Evolutionary conservation across 345 rosid species (phyloP), one percentile per base, ranked within the genome.

Genomic region (Arabidopsis suecica): DNA sequence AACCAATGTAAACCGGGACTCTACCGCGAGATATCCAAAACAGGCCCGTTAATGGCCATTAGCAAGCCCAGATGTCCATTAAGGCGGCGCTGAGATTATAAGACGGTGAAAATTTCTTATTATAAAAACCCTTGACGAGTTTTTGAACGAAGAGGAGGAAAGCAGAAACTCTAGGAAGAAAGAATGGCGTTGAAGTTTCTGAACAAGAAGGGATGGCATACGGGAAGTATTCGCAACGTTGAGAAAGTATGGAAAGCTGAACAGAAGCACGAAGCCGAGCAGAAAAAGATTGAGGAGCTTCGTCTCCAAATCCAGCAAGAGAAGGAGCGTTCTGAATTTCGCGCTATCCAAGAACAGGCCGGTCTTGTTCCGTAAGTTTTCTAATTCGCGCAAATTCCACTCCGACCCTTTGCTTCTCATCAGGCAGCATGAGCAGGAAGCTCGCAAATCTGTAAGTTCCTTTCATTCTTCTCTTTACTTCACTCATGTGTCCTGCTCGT

Each of bases 161-260:
- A 41, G 41, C 7, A 3, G 32, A 25, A 25, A 25, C 28, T 34
- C 5, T 33, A 25, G 8, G 41, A 38, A 69, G 65, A 32, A 53
- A 23, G 9, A 61, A 92, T 93, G 98, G 98, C 90, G 54, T 74
- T 93, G 87, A 93, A 93, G 86, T 93, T 93, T 83, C 75, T 91
- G 85, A 93, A 91, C 89, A 89, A 93, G 94, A 93, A 93, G 83
- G 98, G 98, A 74, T 93, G 94, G 98, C 98, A 91, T 75, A 88
- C 97, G 30, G 98, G 98, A 36, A 91, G 94, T 84, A 75, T 93
- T 28, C 84, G 98, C 71, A 93, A 91, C 85, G 83, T 89, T 44
- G 98, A 93, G 84, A 93, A 84, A 81, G 97, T 91, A 14, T 93
- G 96, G 98, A 91, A 91, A 70, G 97, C 98, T 9, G 97, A 93